phyloP scores from a whole-genome alignment of 2,329 filamentous ascomycete genomes.

The Cytospora paraplurivora region DNA sequence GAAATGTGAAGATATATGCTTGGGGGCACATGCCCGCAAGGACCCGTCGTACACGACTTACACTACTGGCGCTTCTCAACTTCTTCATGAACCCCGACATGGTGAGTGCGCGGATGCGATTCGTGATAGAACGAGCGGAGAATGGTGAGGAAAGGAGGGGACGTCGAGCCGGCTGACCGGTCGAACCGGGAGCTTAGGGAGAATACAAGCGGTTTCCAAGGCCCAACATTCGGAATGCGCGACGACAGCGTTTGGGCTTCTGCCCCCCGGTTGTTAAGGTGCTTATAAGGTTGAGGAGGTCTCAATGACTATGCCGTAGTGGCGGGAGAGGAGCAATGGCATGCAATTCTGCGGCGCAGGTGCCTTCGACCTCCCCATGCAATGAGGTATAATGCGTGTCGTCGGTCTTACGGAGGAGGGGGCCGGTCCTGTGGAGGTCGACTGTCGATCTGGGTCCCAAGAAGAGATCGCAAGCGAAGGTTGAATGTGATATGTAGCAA shows the following conservation, averaged over 20 bases:
- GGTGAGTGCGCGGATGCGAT: constrained; percentile 13
- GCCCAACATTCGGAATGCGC: constrained; percentile 27
- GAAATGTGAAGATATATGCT: constrained; percentile 4
- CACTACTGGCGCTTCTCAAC: constrained; percentile 57
- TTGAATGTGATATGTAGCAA: constrained; percentile 8
- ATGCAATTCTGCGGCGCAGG: constrained; percentile 19
- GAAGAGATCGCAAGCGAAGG: constrained; percentile 11
- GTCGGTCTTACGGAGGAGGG: constrained; percentile 5
- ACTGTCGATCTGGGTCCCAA: background rate
- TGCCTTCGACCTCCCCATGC: constrained; percentile 12
- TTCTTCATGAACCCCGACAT: constrained; percentile 64
- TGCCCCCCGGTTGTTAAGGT: constrained; percentile 11
- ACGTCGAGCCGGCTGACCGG: constrained; percentile 26
- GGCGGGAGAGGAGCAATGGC: constrained; percentile 9
- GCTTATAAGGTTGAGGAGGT: background rate
- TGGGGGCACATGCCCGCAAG: constrained; percentile 14
- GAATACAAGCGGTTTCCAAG: constrained; percentile 18
- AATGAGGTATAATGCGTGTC: constrained; percentile 1
- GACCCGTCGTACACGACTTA: constrained; percentile 43
- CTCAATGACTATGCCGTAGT: constrained; percentile 6
- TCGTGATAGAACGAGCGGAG: constrained; percentile 5
- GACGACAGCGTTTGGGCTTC: constrained; percentile 16
- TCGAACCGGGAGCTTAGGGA: constrained; percentile 25
- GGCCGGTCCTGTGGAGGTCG: background rate
- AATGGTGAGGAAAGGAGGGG: constrained; percentile 5